Conservation (phyloP, 108 stramenopile genomes). For the Pseudonitzschia delicatissima region DNA sequence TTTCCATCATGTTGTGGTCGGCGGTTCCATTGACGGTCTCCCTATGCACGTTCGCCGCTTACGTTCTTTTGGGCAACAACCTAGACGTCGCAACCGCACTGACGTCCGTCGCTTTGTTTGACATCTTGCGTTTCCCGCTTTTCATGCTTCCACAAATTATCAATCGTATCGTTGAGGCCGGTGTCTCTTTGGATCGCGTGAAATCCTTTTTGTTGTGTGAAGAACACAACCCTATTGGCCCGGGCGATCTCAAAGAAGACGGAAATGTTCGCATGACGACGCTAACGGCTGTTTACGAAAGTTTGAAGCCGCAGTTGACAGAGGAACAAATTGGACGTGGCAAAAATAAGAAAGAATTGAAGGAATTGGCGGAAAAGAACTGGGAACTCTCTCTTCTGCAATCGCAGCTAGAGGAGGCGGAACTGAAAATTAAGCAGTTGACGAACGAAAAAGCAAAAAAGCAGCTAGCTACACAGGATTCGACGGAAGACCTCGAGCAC, state of each 20-base stretch:
- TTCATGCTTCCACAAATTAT: slow-evolving; percentile 91
- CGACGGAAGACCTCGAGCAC: neutral
- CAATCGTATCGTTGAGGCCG: slow-evolving; percentile 92
- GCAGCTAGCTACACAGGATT: neutral
- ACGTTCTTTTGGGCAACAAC: slow-evolving; percentile 63
- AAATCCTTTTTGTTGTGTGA: slow-evolving; percentile 69
- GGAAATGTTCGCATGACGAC: slow-evolving; percentile 33
- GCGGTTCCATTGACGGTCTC: slow-evolving; percentile 80
- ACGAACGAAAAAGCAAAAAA: neutral
- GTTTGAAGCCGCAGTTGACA: slow-evolving; percentile 26
- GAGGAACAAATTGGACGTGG: slow-evolving; percentile 2
- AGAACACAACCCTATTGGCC: slow-evolving; percentile 54
- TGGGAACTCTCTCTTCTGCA: slow-evolving; percentile 67
- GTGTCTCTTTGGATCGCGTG: slow-evolving; percentile 78
- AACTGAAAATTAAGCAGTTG: slow-evolving; percentile 46
- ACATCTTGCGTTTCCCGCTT: slow-evolving; percentile 95
- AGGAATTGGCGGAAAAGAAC: slow-evolving; percentile 41
- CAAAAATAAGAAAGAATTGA: neutral
- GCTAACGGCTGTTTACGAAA: slow-evolving; percentile 44
- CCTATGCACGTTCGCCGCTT: slow-evolving; percentile 84
- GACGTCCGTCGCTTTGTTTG: slow-evolving; percentile 88
- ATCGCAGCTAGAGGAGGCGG: slow-evolving; percentile 69
- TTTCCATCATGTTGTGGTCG: slow-evolving; percentile 64
- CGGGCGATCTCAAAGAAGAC: slow-evolving; percentile 39
- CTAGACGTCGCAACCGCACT: slow-evolving; percentile 77